These are phyloP conservation scores for Celoporthe dispersa DNA, from an alignment of 2,329 filamentous ascomycete genomes.

Conservation along the genomic window DNA sequence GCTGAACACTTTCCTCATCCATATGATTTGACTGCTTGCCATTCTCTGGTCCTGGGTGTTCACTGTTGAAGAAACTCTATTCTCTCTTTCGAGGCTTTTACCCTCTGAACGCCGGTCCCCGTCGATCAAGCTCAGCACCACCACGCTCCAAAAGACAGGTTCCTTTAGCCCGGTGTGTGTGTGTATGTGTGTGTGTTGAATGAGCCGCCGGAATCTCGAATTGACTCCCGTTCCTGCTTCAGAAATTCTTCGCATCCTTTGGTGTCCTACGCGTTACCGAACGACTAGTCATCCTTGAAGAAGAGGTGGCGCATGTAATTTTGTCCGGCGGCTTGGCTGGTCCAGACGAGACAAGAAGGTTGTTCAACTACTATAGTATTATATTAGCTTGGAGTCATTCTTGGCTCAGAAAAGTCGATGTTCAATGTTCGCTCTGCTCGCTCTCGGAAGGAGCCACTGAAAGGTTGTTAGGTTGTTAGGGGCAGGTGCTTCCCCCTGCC, in stretches of 20 bases:
- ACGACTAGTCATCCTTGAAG: neutral
- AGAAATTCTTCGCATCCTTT: neutral
- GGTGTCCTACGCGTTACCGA: neutral
- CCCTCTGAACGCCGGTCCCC: too few relatives aligned
- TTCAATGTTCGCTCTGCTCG: neutral
- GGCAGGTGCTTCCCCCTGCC: neutral
- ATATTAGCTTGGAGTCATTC: neutral
- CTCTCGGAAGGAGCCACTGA: neutral
- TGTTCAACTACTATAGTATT: neutral
- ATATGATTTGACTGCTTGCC: neutral
- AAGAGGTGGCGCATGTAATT: neutral
- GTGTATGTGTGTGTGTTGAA: neutral
- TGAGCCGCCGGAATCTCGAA: neutral
- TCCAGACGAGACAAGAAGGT: neutral
- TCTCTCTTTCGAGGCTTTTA: neutral
- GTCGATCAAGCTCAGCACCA: too few relatives aligned
- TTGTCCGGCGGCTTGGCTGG: conserved; percentile 16
- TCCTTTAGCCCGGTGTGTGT: too few relatives aligned
- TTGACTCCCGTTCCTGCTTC: neutral
- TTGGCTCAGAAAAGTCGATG: neutral
- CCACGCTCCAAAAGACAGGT: too few relatives aligned
- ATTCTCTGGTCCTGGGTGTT: neutral
- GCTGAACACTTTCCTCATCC: neutral
- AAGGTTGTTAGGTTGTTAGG: neutral
- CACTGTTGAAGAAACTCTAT: neutral